phyloP scores from a whole-genome alignment of 1,284 basidiomycete species.

The Ganoderma resinaceum region DNA sequence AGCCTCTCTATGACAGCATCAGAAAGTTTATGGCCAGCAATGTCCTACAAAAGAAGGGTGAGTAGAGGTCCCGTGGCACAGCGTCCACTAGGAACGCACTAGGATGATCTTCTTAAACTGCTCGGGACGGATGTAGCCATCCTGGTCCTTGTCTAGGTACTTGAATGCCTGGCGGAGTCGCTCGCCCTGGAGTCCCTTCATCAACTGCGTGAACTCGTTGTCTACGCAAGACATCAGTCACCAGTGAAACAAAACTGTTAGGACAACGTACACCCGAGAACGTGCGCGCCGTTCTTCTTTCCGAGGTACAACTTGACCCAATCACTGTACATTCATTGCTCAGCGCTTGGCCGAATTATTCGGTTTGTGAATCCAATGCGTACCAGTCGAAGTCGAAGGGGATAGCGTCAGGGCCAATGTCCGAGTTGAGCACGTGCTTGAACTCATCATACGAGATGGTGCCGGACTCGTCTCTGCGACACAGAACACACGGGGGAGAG shows the following conservation, averaged over 20 bases:
- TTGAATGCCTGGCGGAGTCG: constrained; percentile 93
- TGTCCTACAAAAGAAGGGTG: constrained; percentile 63
- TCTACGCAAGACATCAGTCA: constrained; percentile 52
- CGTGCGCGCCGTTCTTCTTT: constrained; percentile 87
- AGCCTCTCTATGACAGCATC: constrained; percentile 89
- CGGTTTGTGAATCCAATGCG: constrained; percentile 31
- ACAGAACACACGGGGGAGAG: constrained; percentile 5
- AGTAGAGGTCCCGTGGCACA: neutral
- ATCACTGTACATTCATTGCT: constrained; percentile 56
- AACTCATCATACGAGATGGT: constrained; percentile 93
- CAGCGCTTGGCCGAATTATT: constrained; percentile 7
- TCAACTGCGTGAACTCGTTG: constrained; percentile 94
- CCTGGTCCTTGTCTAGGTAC: constrained; percentile 85
- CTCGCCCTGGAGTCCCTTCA: constrained; percentile 97
- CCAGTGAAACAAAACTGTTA: neutral
- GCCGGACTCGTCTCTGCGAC: constrained; percentile 81
- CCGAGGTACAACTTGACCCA: constrained; percentile 96
- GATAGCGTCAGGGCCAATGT: constrained; percentile 81
- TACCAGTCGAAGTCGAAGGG: constrained; percentile 95
- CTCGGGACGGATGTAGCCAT: constrained; percentile 91
- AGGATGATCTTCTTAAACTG: constrained; percentile 94
- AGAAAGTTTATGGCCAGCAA: constrained; percentile 94
- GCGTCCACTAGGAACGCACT: constrained; percentile 45
- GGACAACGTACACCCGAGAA: constrained; percentile 82
- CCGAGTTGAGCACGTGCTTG: constrained; percentile 87